Base-by-base conservation (phyloP, 2,329 filamentous ascomycete genomes). In the Ophiostoma pallidulum region DNA sequence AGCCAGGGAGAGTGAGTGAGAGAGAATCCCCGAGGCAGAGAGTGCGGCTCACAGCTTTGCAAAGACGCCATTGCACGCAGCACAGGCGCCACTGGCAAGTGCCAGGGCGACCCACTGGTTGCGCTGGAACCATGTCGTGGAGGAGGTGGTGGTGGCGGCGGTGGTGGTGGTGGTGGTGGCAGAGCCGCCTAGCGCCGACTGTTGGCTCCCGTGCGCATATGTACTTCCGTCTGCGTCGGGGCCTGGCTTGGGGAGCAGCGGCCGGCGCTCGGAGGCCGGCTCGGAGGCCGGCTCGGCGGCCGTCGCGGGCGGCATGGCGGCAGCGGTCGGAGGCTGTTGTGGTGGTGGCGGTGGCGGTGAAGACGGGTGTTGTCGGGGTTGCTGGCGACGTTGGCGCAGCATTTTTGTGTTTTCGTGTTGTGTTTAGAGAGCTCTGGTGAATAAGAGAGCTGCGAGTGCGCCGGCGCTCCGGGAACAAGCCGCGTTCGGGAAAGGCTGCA, bases 61-160 rank as follows among this genome's bases (percentile, higher is more conserved):
- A 68, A 91, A 89, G 5, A 86, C 81, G 50, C 86, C 86, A 57
- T 92, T 92, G 56, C 86, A 82, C 19, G 86, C 84, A 28, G 86
- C 86, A 59, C 84, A 90, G 45, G 77, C 80, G 52, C 86, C 86
- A 59, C 83, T 87, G 41, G 82, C 78, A 36, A 90, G 62, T 36
- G 86, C 84, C 53, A 84, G 74, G 43, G 82, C 66, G 52, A 91
- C 74, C 80, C 80, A 84, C 54, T 75, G 72, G 47, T 65, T 67
- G 38, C 57, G 54, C 20, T 50, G 53, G 12, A 51, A 49, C 62
- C 61, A 64, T 2, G 38, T 33, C 19, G 18, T n/a, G 35, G 20
- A n/a, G 14, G 28, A 10, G 12, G 44, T 3, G 10, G 33, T 13
- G 26, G 2, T 8, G 26, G 12, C 29, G 28, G 7, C 16, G 29